Base-by-base conservation (phyloP, 2,329 filamentous ascomycete species). In the Colletotrichum spaethianum region DNA sequence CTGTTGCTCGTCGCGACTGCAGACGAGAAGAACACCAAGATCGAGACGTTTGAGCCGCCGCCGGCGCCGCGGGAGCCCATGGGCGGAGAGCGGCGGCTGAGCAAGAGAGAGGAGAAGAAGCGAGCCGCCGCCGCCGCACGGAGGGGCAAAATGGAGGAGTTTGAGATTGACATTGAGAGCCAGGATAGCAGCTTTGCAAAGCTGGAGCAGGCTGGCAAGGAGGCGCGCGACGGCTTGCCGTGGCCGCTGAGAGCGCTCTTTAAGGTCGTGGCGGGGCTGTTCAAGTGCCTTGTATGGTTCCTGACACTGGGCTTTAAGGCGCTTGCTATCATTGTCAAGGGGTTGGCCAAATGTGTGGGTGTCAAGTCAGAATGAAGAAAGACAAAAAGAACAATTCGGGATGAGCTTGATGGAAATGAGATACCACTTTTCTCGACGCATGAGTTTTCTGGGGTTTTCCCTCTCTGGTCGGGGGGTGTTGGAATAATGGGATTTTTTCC, bases 131-230 rank as follows among this genome's bases (percentile, higher is more conserved):
- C 61, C 8, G 68, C 68, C 9, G 57, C 56, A 42, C 78, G 78
- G 70, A 79, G 80, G 66, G 79, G 79, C 44, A 85, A 83, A 74
- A 84, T 89, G 77, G 88, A 91, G 75, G 86, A 88, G 75, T 88
- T 91, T 69, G 90, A 89, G 78, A 81, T 92, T 46, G 90, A 92
- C 75, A 79, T 92, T 6, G 90, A 92, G 80, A 92, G 90, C 77
- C 90, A 92, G 79, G 82, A 84, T 8, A 85, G 84, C 64, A 87
- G 85, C 74, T 76, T 85, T 20, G 80, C 80, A 62, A 82, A 86
- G 83, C 74, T 71, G 80, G 31, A 77, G 77, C 44, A 84, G 80
- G 73, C 61, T n/a, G 64, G 71, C 33, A 76, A 76, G 76, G 80
- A 85, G 80, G 82, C 42, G 80, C 83, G 56, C 60, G 85, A 89